Conservation (phyloP, 2,329 filamentous ascomycete species). For the Meredithiella fracta region DNA sequence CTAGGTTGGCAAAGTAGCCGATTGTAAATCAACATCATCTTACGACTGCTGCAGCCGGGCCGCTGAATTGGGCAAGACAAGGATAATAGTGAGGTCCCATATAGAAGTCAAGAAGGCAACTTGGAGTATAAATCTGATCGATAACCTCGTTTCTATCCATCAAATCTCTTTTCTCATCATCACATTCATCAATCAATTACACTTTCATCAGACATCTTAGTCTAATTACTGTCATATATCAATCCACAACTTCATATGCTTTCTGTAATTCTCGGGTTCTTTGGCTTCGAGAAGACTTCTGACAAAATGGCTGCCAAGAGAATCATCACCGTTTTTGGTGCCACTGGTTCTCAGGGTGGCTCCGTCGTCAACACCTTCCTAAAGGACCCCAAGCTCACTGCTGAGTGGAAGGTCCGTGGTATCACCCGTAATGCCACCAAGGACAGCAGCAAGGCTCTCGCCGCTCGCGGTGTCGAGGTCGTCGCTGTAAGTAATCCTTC, state of each 20-base stretch:
- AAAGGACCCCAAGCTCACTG: slow-evolving; percentile 28
- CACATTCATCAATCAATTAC: not conserved
- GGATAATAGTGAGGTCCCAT: too few relatives aligned
- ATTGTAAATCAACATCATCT: too few relatives aligned
- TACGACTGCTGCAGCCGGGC: too few relatives aligned
- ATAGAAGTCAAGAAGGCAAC: too few relatives aligned
- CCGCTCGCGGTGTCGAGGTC: slow-evolving; percentile 27
- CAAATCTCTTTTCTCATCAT: too few relatives aligned
- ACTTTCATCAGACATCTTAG: not conserved
- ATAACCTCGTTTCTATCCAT: not conserved
- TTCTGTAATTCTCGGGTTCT: not conserved
- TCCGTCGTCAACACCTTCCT: slow-evolving; percentile 31
- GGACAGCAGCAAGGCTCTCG: slow-evolving; percentile 24
- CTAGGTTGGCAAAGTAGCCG: too few relatives aligned
- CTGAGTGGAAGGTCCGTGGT: slow-evolving; percentile 29
- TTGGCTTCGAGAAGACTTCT: not conserved
- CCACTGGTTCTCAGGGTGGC: slow-evolving; percentile 33
- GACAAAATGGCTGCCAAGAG: slow-evolving; percentile 17
- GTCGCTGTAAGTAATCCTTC: slow-evolving; percentile 20
- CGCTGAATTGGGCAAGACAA: too few relatives aligned
- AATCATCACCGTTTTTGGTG: slow-evolving; percentile 29
- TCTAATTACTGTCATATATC: not conserved
- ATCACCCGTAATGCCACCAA: slow-evolving; percentile 31
- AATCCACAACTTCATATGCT: not conserved
- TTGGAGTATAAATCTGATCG: too few relatives aligned